Conservation (phyloP, 1,139 yeast species). For the Suhomyces panamericanus region DNA sequence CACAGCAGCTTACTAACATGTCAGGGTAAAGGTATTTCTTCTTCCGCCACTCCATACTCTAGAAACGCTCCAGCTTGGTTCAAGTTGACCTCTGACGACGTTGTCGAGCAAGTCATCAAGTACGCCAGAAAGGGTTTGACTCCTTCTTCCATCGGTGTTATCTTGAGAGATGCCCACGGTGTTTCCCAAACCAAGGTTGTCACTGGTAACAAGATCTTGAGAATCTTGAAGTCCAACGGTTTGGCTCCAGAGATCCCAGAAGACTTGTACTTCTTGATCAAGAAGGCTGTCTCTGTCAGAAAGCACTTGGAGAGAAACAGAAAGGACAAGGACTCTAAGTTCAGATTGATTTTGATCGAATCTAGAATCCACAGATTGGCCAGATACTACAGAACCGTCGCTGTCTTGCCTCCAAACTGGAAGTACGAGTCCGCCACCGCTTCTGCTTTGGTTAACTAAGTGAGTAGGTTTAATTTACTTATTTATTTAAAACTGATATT, state of each 20-base stretch:
- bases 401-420: conserved; percentile 99
- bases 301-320: conserved; percentile 99
- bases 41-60: conserved; percentile 99
- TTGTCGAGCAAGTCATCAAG: conserved; percentile 97
- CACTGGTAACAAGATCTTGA: conserved; percentile 99
- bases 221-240: conserved; percentile 99
- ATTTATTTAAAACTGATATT: conserved; percentile 3
- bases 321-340: conserved; percentile 99
- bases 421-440: conserved; percentile 99
- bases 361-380: conserved; percentile 99
- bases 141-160: conserved; percentile 99
- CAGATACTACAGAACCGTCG: conserved; percentile 99
- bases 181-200: conserved; percentile 96
- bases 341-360: conserved; percentile 99
- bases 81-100: conserved; percentile 94
- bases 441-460: conserved; percentile 97
- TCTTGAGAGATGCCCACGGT: conserved; percentile 99
- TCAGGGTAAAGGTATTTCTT: conserved; percentile 98
- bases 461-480: conserved; percentile 15
- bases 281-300: conserved; percentile 99
- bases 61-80: conserved; percentile 99
- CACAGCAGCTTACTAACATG: conserved; percentile 12
- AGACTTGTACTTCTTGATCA: conserved; percentile 97
- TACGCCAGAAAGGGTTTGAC: conserved; percentile 99
- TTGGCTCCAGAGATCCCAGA: conserved; percentile 99